Percentiles rank a stretch among this genome's conserved stretches.
Evolutionary conservation across 139 green algal genomes (phyloP).

Genomic region (Volvox africanus): DNA sequence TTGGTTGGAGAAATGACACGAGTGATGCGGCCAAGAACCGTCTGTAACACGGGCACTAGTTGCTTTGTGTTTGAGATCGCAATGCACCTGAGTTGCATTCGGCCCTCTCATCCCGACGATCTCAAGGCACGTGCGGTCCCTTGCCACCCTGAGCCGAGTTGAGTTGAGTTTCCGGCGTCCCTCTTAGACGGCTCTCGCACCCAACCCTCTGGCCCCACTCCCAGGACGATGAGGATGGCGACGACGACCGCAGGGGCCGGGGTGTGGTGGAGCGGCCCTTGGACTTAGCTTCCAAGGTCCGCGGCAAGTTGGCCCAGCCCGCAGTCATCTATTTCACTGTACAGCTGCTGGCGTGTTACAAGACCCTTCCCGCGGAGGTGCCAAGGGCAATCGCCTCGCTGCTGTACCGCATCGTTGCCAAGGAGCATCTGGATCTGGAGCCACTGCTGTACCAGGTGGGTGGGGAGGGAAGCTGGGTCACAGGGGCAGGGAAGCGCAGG

Average conservation of each 20-base stretch:
- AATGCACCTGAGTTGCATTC: no score
- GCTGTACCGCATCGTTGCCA: slow-evolving; percentile 71
- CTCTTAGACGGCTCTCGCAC: no score
- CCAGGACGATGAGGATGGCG: slow-evolving; percentile 6
- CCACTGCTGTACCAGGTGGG: slow-evolving; percentile 85
- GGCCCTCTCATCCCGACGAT: no score
- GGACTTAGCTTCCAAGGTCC: slow-evolving; percentile 63
- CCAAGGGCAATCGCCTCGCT: slow-evolving; percentile 73
- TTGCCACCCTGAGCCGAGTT: no score
- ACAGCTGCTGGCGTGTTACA: slow-evolving; percentile 58
- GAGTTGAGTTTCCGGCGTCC: no score
- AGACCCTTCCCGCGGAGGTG: slow-evolving; percentile 61
- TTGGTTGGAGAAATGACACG: no score
- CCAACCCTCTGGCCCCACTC: neutral
- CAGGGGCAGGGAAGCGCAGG: neutral
- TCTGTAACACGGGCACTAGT: no score
- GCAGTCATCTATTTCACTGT: slow-evolving; percentile 77
- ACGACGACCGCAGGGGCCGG: neutral
- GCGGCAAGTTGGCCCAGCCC: slow-evolving; percentile 67
- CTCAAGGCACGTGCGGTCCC: no score
- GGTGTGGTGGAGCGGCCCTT: slow-evolving; percentile 55
- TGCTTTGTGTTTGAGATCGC: no score
- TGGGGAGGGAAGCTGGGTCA: no score
- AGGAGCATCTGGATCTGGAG: slow-evolving; percentile 68
- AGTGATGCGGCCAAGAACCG: no score